Conservation (phyloP, 2,329 filamentous ascomycete genomes). For the Teratosphaeria gauchensis region DNA sequence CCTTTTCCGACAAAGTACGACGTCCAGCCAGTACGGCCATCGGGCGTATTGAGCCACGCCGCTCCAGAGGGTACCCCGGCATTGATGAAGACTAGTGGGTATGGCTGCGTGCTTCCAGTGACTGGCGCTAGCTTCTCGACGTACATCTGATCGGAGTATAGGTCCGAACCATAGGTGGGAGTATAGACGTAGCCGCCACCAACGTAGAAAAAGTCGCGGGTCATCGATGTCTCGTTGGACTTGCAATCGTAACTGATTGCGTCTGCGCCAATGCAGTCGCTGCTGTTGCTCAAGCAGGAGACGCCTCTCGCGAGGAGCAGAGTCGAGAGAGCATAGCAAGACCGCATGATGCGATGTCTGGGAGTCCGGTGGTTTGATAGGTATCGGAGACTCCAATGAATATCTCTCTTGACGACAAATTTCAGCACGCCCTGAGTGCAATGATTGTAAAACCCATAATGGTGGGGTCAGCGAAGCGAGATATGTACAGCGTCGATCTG, state of each 20-base stretch:
- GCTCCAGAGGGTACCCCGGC: constrained; percentile 32
- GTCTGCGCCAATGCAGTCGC: neutral
- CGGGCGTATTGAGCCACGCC: constrained; percentile 39
- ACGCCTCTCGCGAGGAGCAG: neutral
- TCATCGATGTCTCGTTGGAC: neutral
- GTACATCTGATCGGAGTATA: constrained; percentile 40
- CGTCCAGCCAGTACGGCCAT: constrained; percentile 39
- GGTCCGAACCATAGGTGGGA: neutral
- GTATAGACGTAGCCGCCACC: constrained; percentile 17
- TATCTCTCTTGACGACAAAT: neutral
- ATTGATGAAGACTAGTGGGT: constrained; percentile 36
- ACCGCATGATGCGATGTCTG: neutral
- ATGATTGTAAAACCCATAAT: neutral
- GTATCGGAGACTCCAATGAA: neutral
- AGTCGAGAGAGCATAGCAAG: too few species aligned
- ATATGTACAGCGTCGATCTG: neutral
- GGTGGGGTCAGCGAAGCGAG: neutral
- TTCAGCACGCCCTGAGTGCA: neutral
- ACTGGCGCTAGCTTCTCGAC: constrained; percentile 40
- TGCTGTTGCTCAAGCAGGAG: neutral
- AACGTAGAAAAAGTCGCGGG: constrained; percentile 12
- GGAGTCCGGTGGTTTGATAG: neutral
- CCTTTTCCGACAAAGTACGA: constrained; percentile 31
- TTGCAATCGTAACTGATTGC: neutral
- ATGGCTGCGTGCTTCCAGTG: constrained; percentile 7